Conservation (phyloP, 2,329 filamentous ascomycete species). For the Eutypella sp. region DNA sequence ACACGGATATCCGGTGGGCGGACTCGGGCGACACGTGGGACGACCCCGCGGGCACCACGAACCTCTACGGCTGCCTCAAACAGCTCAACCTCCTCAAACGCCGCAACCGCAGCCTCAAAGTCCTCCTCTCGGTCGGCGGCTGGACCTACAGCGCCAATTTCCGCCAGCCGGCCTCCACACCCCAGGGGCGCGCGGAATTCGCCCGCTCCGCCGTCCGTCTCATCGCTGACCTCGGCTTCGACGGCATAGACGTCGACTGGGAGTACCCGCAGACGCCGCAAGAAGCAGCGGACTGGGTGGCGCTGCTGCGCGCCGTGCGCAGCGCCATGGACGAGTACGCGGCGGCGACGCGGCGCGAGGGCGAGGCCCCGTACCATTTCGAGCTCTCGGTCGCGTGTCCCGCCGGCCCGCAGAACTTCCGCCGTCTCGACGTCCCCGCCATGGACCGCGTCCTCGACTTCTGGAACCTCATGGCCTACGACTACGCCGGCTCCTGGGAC, state of each 20-base stretch:
- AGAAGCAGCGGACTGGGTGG: conserved; percentile 55
- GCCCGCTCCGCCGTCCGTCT: conserved; percentile 69
- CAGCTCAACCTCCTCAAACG: conserved; percentile 82
- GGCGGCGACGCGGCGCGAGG: too few relatives aligned
- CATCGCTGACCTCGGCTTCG: conserved; percentile 76
- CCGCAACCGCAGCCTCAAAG: conserved; percentile 75
- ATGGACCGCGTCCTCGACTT: conserved; percentile 68
- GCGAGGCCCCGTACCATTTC: conserved; percentile 48
- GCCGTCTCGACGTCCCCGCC: conserved; percentile 54
- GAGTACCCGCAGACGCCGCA: conserved; percentile 54
- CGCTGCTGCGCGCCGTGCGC: conserved; percentile 53
- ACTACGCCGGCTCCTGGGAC: conserved; percentile 83
- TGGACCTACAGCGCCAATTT: conserved; percentile 93
- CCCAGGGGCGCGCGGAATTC: conserved; percentile 64
- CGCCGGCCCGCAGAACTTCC: conserved; percentile 57
- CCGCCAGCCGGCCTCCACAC: conserved; percentile 65
- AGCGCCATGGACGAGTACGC: conserved; percentile 55
- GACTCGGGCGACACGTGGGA: conserved; percentile 58
- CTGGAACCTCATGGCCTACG: conserved; percentile 85
- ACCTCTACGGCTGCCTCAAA: conserved; percentile 85
- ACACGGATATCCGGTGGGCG: conserved; percentile 69
- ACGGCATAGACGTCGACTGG: conserved; percentile 66
- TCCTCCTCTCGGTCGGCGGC: conserved; percentile 81
- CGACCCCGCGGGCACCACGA: conserved; percentile 66
- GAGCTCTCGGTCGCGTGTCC: conserved; percentile 62